phyloP scores from a whole-genome alignment of 163 green algal genomes.

The Coccomyxa subellipsoidea region DNA sequence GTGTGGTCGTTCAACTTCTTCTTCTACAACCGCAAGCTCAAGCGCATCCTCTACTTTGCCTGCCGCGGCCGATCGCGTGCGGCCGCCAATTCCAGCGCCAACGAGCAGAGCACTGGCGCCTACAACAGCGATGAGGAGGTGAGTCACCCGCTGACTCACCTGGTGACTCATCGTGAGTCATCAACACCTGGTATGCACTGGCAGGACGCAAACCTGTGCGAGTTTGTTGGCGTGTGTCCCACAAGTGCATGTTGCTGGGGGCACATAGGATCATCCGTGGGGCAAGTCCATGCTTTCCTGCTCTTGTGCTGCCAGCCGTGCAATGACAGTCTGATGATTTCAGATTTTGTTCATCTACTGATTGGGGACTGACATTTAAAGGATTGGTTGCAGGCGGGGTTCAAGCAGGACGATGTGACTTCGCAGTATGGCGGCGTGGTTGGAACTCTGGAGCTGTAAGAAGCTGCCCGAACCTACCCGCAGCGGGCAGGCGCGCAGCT shows the following conservation, averaged over 20 bases:
- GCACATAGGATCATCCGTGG: too few relatives aligned
- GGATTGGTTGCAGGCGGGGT: not conserved
- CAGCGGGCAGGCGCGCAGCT: too few relatives aligned
- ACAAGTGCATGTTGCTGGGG: too few relatives aligned
- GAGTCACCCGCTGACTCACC: not conserved
- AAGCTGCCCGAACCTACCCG: not conserved
- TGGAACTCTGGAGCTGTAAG: not conserved
- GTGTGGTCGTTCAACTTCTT: slow-evolving; percentile 96
- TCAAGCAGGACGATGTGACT: not conserved
- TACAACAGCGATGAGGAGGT: slow-evolving; percentile 4
- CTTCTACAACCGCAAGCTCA: slow-evolving; percentile 97
- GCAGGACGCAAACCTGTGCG: not conserved
- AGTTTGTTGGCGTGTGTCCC: not conserved
- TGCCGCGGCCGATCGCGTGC: slow-evolving; percentile 77
- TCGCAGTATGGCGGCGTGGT: slow-evolving; percentile 1
- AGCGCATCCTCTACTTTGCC: slow-evolving; percentile 92
- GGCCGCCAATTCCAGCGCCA: slow-evolving; percentile 43
- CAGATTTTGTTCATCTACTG: too few relatives aligned
- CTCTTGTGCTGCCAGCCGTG: too few relatives aligned
- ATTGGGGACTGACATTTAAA: too few relatives aligned
- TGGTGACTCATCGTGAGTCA: not conserved
- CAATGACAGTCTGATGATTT: not conserved
- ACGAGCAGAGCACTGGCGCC: slow-evolving; percentile 3
- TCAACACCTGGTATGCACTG: not conserved
- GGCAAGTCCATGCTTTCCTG: too few relatives aligned